Evolutionary conservation across 768 basidiomycete species (phyloP).

Genomic region (Collybia nuda): DNA sequence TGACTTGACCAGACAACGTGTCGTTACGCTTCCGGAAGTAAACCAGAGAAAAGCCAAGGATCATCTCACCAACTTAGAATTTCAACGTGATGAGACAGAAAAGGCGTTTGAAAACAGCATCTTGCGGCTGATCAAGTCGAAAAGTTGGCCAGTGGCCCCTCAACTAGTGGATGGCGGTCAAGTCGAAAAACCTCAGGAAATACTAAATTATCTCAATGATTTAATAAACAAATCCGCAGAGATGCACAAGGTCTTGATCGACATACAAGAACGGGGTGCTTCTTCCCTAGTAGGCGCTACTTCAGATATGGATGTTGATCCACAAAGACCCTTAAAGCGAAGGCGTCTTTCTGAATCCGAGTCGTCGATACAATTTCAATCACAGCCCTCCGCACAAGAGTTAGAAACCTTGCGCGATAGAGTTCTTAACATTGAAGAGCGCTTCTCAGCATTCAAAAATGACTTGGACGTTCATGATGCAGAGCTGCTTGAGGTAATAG

Average conservation of each 20-base stretch:
- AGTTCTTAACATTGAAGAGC: constrained; percentile 13
- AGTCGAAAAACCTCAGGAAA: constrained; percentile 15
- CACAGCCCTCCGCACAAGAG: constrained; percentile 8
- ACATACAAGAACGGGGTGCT: constrained; percentile 11
- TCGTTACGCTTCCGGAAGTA: constrained; percentile 11
- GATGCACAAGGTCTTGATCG: constrained; percentile 17
- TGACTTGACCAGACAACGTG: constrained; percentile 13
- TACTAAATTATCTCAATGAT: constrained; percentile 17
- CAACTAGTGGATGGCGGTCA: constrained; percentile 14
- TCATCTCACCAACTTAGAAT: constrained; percentile 17
- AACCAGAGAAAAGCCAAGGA: constrained; percentile 9
- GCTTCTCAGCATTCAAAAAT: constrained; percentile 19
- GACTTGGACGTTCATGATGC: constrained; percentile 16
- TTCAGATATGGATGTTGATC: constrained; percentile 13
- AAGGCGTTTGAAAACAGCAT: constrained; percentile 15
- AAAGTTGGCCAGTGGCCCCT: constrained; percentile 27
- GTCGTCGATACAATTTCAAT: background rate
- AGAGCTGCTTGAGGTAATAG: constrained; percentile 17
- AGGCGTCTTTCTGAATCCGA: constrained; percentile 21
- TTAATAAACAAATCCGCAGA: constrained; percentile 20
- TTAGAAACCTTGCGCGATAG: constrained; percentile 17
- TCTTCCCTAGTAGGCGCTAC: background rate
- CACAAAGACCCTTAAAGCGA: constrained; percentile 23
- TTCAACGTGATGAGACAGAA: constrained; percentile 16
- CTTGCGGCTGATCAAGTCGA: constrained; percentile 16